Conservation (phyloP, 2,329 filamentous ascomycete species). For the Pleomassaria siparia region DNA sequence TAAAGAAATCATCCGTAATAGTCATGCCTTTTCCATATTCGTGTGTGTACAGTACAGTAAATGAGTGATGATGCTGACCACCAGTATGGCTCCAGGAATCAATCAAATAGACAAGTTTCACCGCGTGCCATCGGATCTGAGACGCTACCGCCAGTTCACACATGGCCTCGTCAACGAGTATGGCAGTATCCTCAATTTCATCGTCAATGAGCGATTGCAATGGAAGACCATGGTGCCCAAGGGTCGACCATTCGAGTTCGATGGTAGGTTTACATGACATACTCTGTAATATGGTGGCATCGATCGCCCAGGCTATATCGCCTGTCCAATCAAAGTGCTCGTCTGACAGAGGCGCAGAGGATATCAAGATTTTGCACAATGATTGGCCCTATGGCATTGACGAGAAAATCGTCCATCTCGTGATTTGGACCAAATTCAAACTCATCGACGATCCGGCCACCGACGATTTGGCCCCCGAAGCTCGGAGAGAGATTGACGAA, state of each 20-base stretch:
- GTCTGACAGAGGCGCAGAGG: conserved; percentile 45
- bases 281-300: no score
- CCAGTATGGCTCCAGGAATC: conserved; percentile 46
- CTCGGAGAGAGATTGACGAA: conserved; percentile 65
- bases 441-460: conserved; percentile 68
- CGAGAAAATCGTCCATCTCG: conserved; percentile 74
- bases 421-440: conserved; percentile 90
- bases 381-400: conserved; percentile 95
- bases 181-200: conserved; percentile 77
- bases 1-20: conserved; percentile 56
- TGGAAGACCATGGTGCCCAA: conserved; percentile 60
- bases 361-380: conserved; percentile 78
- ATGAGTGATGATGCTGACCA: background rate
- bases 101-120: conserved; percentile 78
- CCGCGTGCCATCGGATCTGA: conserved; percentile 73
- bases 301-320: no score
- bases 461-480: conserved; percentile 66
- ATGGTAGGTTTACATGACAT: no score
- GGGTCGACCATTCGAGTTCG: conserved; percentile 47
- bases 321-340: background rate
- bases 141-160: conserved; percentile 74
- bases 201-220: conserved; percentile 67
- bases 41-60: background rate
- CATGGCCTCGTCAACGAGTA: conserved; percentile 64
- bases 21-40: no score